Conservation (phyloP, 805 yeast species). For the Suhomyces sp. region DNA sequence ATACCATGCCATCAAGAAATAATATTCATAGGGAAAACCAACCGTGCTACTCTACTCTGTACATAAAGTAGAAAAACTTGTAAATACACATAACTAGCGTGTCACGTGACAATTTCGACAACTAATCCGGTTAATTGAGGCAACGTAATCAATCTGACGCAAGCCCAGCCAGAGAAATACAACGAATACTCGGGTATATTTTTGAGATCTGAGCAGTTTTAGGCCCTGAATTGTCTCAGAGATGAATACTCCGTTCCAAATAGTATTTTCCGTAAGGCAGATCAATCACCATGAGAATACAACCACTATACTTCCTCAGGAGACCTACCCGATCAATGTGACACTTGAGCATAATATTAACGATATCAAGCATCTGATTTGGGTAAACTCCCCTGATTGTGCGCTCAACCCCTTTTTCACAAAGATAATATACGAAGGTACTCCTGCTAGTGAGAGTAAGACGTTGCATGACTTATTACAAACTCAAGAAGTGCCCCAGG, state of each 20-base stretch:
- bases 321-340: conserved; percentile 12
- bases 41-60: neutral
- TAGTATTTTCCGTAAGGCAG: conserved; percentile 11
- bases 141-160: neutral
- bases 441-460: conserved; percentile 10
- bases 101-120: neutral
- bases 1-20: conserved; percentile 70
- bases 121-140: neutral
- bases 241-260: conserved; percentile 20
- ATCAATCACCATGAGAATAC: conserved; percentile 1
- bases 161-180: neutral
- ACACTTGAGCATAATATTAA: conserved; percentile 22
- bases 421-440: conserved; percentile 11
- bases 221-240: neutral
- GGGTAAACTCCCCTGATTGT: conserved; percentile 24
- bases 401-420: conserved; percentile 26
- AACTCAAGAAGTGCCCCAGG: conserved; percentile 3
- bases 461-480: conserved; percentile 13
- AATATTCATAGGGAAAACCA: neutral
- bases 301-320: neutral
- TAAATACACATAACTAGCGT: conserved; percentile 1
- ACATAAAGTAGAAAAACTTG: neutral
- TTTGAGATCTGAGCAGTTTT: neutral
- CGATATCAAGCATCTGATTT: conserved; percentile 27
- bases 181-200: neutral